Evolutionary conservation across 1,284 basidiomycete genomes (phyloP), one percentile per base, ranked within the genome.

Genomic region (Ceratobasidium sp.): DNA sequence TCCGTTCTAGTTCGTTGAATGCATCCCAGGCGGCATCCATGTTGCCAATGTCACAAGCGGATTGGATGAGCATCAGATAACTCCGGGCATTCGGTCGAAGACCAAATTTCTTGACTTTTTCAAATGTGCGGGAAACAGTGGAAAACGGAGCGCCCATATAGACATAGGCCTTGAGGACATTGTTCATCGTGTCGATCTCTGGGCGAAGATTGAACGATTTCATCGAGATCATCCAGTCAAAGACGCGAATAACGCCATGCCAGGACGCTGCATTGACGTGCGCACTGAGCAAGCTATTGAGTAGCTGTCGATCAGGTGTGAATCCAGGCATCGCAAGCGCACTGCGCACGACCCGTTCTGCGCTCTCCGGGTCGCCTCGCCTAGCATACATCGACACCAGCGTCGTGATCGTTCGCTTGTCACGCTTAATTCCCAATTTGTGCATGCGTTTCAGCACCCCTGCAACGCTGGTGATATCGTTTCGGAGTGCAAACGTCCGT

Each of bases 111-210:
- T 87, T 82, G 65, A 94, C 84, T 70, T 82, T 83, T 59, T 84
- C 81, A 80, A 96, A 95, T 32, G 94, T 80, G 5, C 82, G 80
- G 36, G 89, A 82, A 30, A 96, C 89, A 36, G 88, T 80, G 43
- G 83, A 81, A 77, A 92, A 91, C 0, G 96, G 93, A 1, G 92
- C 87, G 12, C 91, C 92, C 64, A 93, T 87, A 52, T 91, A 83
- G 59, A 98, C 88, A 77, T 94, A 92, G 0, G 94, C 93, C 81
- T 94, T 94, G 76, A 98, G 82, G 28, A 98, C 85, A 21, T 89
- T 89, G 78, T 95, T 94, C 79, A 88, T 89, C 39, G 91, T 76
- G n/a, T 75, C 74, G 65, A 78, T 76, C 60, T 78, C 78, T 43
- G 77, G 76, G 6, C 74, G 71, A 10, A 78, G 34, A 36, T 75